These are phyloP conservation scores for Spirogloea muscicola DNA, from an alignment of 139 green algal species.

Conservation along the genomic window DNA sequence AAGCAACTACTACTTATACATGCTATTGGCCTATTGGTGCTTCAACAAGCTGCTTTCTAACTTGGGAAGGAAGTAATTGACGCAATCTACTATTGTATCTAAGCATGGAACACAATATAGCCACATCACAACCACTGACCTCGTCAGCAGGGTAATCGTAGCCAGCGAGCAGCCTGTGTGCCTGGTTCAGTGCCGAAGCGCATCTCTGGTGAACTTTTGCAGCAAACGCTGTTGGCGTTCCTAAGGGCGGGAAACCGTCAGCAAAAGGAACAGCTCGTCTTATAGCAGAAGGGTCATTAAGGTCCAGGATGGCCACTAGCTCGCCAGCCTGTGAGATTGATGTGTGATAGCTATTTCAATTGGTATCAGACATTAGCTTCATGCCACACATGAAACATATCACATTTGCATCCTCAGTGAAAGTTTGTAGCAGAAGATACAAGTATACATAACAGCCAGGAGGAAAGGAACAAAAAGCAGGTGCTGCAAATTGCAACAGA, in stretches of 20 bases:
- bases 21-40: too few relatives aligned
- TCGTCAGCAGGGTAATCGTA: conserved; percentile 11
- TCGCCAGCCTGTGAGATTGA: conserved; percentile 40
- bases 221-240: conserved; percentile 21
- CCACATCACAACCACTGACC: background rate
- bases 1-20: too few relatives aligned
- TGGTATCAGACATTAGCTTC: background rate
- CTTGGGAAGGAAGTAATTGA: too few relatives aligned
- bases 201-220: conserved; percentile 33
- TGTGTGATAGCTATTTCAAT: too few relatives aligned
- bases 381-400: background rate
- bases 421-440: too few relatives aligned
- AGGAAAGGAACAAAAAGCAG: background rate
- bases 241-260: conserved; percentile 29
- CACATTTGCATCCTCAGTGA: background rate
- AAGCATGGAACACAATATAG: background rate
- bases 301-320: conserved; percentile 31
- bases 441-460: background rate
- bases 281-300: conserved; percentile 39
- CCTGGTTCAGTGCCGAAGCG: conserved; percentile 17
- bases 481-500: background rate
- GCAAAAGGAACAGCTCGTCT: conserved; percentile 34
- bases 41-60: too few relatives aligned
- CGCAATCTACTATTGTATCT: background rate
- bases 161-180: conserved; percentile 11